phyloP scores from a whole-genome alignment of 1,139 yeast species.

The Chernovozyma aurita region DNA sequence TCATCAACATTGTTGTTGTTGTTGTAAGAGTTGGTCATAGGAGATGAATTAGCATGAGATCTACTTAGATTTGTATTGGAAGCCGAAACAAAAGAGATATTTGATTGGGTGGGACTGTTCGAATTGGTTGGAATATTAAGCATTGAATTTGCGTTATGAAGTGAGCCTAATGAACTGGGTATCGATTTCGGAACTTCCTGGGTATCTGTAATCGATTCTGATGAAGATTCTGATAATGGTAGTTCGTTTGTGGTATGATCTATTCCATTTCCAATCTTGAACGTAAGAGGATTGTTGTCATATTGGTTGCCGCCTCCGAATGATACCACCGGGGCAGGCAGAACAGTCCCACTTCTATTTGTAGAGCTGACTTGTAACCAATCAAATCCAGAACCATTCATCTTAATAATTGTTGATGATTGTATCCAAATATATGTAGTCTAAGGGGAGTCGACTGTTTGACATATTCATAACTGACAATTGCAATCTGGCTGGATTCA shows the following conservation, averaged over 20 bases:
- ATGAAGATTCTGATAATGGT: neutral
- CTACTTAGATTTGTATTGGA: conserved; percentile 3
- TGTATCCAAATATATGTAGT: no score
- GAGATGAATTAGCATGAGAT: conserved; percentile 1
- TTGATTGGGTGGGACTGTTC: conserved; percentile 1
- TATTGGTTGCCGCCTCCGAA: conserved; percentile 18
- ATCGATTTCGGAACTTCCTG: neutral
- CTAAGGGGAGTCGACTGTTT: no score
- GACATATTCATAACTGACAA: no score
- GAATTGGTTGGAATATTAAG: neutral
- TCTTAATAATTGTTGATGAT: conserved; percentile 9
- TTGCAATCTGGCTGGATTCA: no score
- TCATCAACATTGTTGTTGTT: conserved; percentile 7
- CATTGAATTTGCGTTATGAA: conserved; percentile 1
- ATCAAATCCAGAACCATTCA: conserved; percentile 35
- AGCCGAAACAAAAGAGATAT: conserved; percentile 1
- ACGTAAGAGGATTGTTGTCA: neutral
- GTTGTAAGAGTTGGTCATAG: no score
- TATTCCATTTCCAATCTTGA: neutral
- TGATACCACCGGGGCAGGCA: conserved; percentile 34
- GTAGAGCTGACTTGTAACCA: conserved; percentile 29
- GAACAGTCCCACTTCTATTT: conserved; percentile 11
- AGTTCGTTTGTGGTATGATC: neutral
- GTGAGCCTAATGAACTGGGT: conserved; percentile 1
- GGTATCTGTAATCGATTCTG: neutral